These are phyloP conservation scores for Corynascus novoguineensis DNA, from an alignment of 495 filamentous ascomycete species.

Conservation along the genomic window DNA sequence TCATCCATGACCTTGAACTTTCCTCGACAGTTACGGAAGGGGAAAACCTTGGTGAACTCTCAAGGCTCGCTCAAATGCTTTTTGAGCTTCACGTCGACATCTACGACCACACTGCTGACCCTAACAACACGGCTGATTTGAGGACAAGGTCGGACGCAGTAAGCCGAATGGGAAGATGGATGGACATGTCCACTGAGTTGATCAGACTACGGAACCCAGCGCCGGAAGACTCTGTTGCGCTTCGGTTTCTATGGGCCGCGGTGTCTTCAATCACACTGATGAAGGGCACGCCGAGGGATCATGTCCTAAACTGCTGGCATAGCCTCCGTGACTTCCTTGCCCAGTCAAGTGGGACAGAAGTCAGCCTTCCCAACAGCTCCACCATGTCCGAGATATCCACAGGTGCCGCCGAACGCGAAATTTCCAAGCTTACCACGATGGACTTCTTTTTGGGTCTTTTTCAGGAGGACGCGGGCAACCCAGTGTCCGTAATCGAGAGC, in stretches of 20 bases:
- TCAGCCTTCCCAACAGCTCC: conserved; percentile 76
- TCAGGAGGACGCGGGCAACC: conserved; percentile 57
- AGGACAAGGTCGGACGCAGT: conserved; percentile 55
- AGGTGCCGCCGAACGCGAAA: conserved; percentile 76
- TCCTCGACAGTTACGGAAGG: conserved; percentile 20
- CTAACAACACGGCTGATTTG: conserved; percentile 61
- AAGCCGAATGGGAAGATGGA: conserved; percentile 71
- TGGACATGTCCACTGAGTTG: conserved; percentile 59
- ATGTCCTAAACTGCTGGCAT: conserved; percentile 73
- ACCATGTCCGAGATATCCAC: conserved; percentile 85
- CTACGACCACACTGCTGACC: conserved; percentile 69
- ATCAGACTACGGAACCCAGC: conserved; percentile 39
- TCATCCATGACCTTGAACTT: conserved; percentile 41
- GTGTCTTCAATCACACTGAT: conserved; percentile 66
- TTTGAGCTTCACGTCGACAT: conserved; percentile 89
- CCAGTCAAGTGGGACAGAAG: conserved; percentile 35
- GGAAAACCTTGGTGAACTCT: conserved; percentile 26
- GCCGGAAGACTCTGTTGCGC: conserved; percentile 44
- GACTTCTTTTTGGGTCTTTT: conserved; percentile 93
- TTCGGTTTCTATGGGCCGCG: conserved; percentile 78
- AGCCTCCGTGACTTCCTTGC: conserved; percentile 48
- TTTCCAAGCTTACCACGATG: conserved; percentile 86
- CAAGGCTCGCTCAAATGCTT: conserved; percentile 65
- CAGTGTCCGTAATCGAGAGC: conserved; percentile 78
- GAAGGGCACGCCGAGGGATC: conserved; percentile 64